Evolutionary conservation across 1,284 basidiomycete genomes (phyloP).

Genomic region (Papiliotrema flavescens): DNA sequence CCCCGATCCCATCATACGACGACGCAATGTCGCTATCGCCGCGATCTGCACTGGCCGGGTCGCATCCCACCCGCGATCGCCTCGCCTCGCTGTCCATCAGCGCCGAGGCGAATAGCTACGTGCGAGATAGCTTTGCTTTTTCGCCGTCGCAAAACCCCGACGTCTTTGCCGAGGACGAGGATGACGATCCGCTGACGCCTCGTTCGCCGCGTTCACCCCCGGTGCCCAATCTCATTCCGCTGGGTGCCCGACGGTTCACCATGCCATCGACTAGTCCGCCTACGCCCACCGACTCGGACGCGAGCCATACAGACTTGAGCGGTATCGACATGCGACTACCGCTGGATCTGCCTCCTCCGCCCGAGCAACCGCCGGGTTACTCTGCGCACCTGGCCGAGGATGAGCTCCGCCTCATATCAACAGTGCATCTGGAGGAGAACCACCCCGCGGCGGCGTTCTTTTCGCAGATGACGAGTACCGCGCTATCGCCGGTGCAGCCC

Average conservation of each 20-base stretch:
- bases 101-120: not conserved
- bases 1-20: conserved; percentile 18
- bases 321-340: not conserved
- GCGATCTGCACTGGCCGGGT: not conserved
- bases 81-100: not conserved
- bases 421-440: conserved; percentile 29
- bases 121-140: conserved; percentile 10
- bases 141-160: not conserved
- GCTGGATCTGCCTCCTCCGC: conserved; percentile 18
- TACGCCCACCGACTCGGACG: not conserved
- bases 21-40: not conserved
- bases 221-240: conserved; percentile 4
- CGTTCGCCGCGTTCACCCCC: conserved; percentile 1
- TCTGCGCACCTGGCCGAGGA: conserved; percentile 25
- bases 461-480: conserved; percentile 16
- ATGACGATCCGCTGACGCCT: conserved; percentile 20
- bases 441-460: conserved; percentile 37
- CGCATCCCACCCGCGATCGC: not conserved
- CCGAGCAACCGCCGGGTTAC: conserved; percentile 25
- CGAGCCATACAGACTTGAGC: not conserved
- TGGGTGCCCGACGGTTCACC: conserved; percentile 1
- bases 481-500: conserved; percentile 7
- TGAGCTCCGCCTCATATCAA: conserved; percentile 32
- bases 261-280: not conserved
- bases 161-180: conserved; percentile 6